A percentile compares a stretch with the other conserved stretches of the same genome.
Conservation (phyloP, 2,329 filamentous ascomycete genomes). For the Cordyceps tenuipes region DNA sequence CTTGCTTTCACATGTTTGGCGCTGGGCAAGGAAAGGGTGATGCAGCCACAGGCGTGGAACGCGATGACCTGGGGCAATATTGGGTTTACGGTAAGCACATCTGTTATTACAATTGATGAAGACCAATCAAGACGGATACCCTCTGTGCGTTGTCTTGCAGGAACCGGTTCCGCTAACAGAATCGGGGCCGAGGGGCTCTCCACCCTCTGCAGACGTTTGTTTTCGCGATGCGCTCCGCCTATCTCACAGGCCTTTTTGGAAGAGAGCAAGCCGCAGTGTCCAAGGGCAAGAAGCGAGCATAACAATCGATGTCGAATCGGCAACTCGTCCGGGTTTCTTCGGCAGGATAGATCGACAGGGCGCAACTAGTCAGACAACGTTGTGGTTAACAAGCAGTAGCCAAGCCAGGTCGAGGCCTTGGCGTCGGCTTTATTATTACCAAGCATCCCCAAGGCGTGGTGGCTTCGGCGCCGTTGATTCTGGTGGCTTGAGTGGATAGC, state of each 20-base stretch:
- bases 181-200: background rate
- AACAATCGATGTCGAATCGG: conserved; percentile 6
- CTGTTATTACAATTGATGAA: background rate
- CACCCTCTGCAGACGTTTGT: conserved; percentile 36
- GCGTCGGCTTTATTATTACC: background rate
- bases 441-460: background rate
- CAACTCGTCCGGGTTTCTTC: conserved; percentile 7
- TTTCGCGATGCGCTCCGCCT: conserved; percentile 46
- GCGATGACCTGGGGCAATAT: conserved; percentile 67
- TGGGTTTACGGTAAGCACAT: conserved; percentile 47
- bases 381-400: background rate
- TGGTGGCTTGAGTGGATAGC: background rate
- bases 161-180: conserved; percentile 6
- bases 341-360: background rate
- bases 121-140: background rate
- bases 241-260: conserved; percentile 53
- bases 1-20: conserved; percentile 51
- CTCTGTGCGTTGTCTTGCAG: background rate
- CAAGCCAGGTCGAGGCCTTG: background rate
- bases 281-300: conserved; percentile 22
- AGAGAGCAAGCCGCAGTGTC: conserved; percentile 24
- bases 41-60: conserved; percentile 55
- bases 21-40: conserved; percentile 46
- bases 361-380: background rate
- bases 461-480: background rate